Evolutionary conservation across 2,329 filamentous ascomycete genomes (phyloP), one percentile per base, ranked within the genome.

Genomic region (Hymenoscyphus infarciens): DNA sequence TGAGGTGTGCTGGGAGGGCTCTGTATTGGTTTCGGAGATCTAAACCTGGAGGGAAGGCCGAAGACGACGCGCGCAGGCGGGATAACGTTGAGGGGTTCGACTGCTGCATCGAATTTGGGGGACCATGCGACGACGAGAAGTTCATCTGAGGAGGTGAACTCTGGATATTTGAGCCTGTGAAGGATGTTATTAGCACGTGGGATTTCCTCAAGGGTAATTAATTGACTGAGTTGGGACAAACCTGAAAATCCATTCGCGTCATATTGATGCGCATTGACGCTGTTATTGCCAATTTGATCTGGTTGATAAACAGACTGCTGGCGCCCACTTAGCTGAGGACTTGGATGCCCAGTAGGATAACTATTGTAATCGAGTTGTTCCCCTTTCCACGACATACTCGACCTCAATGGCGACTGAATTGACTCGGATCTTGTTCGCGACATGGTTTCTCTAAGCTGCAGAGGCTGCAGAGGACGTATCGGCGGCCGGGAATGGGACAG

Each of bases 301-400:
- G 79, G 73, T 60, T 80, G 80, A 63, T 85, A 86, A 35, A 82
- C 68, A 31, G 81, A 77, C 54, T 78, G 77, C 39, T 82, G 81
- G 57, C 82, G 76, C 49, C 78, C 77, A 53, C 75, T 75, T 39
- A 81, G 74, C 57, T 76, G 77, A 3, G 83, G 79, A 69, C 81
- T 84, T 6, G 74, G 71, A 61, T 77, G 78, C 8, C 76, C 75
- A 16, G 75, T 76, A 60, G 81, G 77, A 69, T 84, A 86, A 11
- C 77, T 79, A 27, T 62, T 68, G 70, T 86, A 87, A 68, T 86
- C 83, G 62, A 87, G 80, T 1, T 81, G 77, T 64, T 84, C 82
- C 15, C 82, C 82, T 72, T 86, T 87, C 85, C 85, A 87, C 13
- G 83, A 82, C 82, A 87, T 84, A 70, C 81, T 84, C 10, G 84